Conservation (phyloP, 331 rosid species). For the Arachis monticola region DNA sequence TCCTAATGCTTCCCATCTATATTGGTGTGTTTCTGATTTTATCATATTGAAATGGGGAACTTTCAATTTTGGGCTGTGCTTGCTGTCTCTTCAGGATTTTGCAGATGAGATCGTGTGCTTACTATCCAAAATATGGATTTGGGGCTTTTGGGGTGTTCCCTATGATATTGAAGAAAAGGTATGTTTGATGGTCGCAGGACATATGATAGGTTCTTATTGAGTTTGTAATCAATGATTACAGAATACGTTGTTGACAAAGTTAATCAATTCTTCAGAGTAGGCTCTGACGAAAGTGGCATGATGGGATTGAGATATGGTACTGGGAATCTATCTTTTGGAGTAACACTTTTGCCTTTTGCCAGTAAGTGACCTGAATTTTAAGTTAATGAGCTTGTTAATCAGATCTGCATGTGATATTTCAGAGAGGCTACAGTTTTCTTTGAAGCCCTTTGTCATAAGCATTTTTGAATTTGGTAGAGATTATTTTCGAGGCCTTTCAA, state of each 20-base stretch:
- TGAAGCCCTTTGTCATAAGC: slow-evolving; percentile 37
- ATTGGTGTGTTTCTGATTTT: slow-evolving; percentile 10
- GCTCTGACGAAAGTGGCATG: slow-evolving; percentile 71
- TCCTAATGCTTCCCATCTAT: neutral
- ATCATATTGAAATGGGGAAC: slow-evolving; percentile 26
- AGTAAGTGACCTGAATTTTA: slow-evolving; percentile 53
- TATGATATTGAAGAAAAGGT: slow-evolving; percentile 76
- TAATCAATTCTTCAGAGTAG: slow-evolving; percentile 56
- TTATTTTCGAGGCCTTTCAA: slow-evolving; percentile 7
- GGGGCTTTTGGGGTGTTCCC: slow-evolving; percentile 95
- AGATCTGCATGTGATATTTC: slow-evolving; percentile 8
- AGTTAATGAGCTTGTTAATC: slow-evolving; percentile 7
- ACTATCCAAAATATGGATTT: slow-evolving; percentile 81
- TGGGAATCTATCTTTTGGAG: slow-evolving; percentile 73
- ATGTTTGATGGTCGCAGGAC: slow-evolving; percentile 37
- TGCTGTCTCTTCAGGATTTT: slow-evolving; percentile 65
- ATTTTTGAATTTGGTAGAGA: slow-evolving; percentile 29
- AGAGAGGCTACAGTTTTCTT: slow-evolving; percentile 43
- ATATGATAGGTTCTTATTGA: slow-evolving; percentile 29
- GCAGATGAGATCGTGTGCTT: slow-evolving; percentile 77
- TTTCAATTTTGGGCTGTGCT: neutral
- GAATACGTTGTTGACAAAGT: slow-evolving; percentile 43
- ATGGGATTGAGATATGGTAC: slow-evolving; percentile 96
- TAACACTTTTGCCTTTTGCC: slow-evolving; percentile 70
- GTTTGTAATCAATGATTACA: slow-evolving; percentile 34